Base-by-base conservation (phyloP, 163 green algal genomes). In the Scenedesmus sp. region DNA sequence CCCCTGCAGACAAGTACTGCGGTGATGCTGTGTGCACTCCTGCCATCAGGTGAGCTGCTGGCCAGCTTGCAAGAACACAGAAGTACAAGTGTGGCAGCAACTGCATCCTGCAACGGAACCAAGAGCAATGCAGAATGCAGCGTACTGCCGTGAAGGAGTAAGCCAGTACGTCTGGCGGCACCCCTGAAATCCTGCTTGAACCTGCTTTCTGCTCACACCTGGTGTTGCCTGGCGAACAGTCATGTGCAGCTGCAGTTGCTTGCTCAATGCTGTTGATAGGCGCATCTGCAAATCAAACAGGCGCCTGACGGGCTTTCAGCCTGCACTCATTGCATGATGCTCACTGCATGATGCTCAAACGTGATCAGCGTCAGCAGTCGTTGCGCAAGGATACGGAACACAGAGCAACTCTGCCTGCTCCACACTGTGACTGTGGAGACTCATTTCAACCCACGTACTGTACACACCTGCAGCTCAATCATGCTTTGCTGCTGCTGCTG, bases 21-120 rank as follows among this genome's bases (percentile, higher is more conserved):
- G 97, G 97, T 57, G 97, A 98, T 94, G 97, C 97, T 46, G 96
- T 99, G 3, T 99, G 97, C 94, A 99, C 97, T 0, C 97, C 97
- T 16, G 97, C 96, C 46, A 98, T 98, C 92, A 94, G 92, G 89
- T 92, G 76, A 89, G 89, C 67, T 64, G 23, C 55, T n/a, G 34
- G 8, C 16, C 87, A 85, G 26, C 67, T 70, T 84, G 20, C 66
- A 83, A 60, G 0, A 7, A n/a, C 8, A 15, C n/a, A 60, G 56
- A 6, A 67, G 64, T 52, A 79, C 15, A 52, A 79, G 5, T 8
- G 46, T 13, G 70, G 10, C 23, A 79, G 70, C 70, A 46, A 13
- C 70, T 13, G 34, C 34, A 15, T 52, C 5, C 46, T 52, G 46
- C 0, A 13, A 52, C 1, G 2, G 23, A 4, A 79, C 3, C 23